Base-by-base conservation (phyloP, 768 basidiomycete genomes). In the Wakefieldia striispora region DNA sequence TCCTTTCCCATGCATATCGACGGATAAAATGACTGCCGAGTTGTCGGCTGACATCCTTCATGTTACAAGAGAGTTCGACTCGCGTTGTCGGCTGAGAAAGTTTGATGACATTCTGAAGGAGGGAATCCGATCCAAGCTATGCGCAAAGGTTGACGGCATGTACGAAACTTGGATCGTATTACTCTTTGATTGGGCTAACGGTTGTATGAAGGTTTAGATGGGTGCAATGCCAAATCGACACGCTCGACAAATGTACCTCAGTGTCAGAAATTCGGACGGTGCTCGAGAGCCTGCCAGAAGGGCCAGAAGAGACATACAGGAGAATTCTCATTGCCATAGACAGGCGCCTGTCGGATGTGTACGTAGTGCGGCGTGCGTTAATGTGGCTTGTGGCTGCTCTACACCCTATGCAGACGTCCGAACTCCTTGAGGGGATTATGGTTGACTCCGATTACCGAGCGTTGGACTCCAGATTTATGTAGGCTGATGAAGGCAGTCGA, bases 241-340 rank as follows among this genome's bases (percentile, higher is more conserved):
- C 39, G 1, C 49, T 57, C 2, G 45, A 29, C 0, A 29, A 33
- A 3, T 53, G 50, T 33, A 12, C 26, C 1, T 41, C 45, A 0
- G 20, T 21, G 24, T 21, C n/a, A 0, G 43, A 45, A 13, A 50
- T 61, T 43, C 31, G 45, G 2, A 24, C 2, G 4, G 47, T 36
- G 4, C 51, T 57, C 4, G 10, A 49, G 11, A 45, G 43, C 17
- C 59, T 58, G 13, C 57, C 57, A 1, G 40, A 38, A 9, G 57
- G 60, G 26, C 20, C 62, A 2, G 51, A 64, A 19, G 62, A 61
- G 31, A 64, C 62, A 0, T 58, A 61, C 16, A 42, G 57, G 14
- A 53, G 62, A 10, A 64, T 61, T 19, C 49, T 64, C 3, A 23
- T 39, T 4, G 37, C 39, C 1, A 49, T 64, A 0, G 43, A 61